Conservation (phyloP, 2,329 filamentous ascomycete species). For the Arthrobotrys iridis region DNA sequence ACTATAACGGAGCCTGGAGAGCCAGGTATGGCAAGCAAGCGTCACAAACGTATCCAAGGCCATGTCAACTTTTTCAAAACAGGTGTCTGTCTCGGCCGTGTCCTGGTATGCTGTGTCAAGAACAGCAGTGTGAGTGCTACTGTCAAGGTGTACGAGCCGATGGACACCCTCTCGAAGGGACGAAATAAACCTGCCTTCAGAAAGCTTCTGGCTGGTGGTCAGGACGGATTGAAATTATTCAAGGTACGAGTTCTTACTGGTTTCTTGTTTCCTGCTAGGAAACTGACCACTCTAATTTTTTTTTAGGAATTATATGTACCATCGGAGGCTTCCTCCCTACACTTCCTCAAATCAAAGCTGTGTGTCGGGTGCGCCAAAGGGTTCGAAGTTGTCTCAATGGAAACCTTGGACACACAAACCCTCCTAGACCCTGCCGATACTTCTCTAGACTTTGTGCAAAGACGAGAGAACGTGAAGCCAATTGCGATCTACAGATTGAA, state of each 20-base stretch:
- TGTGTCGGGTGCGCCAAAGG: constrained; percentile 95
- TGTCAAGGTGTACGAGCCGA: constrained; percentile 99
- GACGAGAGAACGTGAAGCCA: constrained; percentile 90
- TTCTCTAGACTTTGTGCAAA: constrained; percentile 93
- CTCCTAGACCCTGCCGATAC: constrained; percentile 97
- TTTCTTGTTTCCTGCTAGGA: background rate
- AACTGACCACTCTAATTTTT: constrained; percentile 55
- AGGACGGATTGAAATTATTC: constrained; percentile 95
- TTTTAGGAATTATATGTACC: constrained; percentile 92
- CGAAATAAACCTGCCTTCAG: constrained; percentile 95
- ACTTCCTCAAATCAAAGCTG: constrained; percentile 95
- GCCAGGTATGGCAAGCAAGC: constrained; percentile 77
- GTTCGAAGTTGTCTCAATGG: constrained; percentile 95
- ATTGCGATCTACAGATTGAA: constrained; percentile 98
- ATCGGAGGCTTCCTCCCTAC: constrained; percentile 95
- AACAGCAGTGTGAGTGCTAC: constrained; percentile 91
- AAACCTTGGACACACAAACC: constrained; percentile 97
- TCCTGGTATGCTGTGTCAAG: constrained; percentile 96
- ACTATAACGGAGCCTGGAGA: constrained; percentile 84
- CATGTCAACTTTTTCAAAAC: constrained; percentile 99
- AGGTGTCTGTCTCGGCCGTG: constrained; percentile 90
- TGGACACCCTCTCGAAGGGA: constrained; percentile 89
- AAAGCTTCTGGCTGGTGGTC: constrained; percentile 92
- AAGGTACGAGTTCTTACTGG: constrained; percentile 66
- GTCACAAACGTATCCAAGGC: constrained; percentile 94